Conservation (phyloP, 2,329 filamentous ascomycete genomes). For the Bipolaris zeicola region DNA sequence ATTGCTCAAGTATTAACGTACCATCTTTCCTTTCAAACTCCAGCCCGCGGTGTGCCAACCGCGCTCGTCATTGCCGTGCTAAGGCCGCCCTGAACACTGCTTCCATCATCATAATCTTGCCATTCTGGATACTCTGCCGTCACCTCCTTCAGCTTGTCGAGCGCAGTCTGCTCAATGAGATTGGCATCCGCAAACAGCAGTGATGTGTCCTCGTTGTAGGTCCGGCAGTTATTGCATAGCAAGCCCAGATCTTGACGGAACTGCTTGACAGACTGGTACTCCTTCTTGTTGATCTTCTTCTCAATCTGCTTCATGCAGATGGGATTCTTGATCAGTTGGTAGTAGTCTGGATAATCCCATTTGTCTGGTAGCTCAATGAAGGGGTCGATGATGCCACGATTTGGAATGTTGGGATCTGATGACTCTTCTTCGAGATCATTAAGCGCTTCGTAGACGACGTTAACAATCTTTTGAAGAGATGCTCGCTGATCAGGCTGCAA, state of each 20-base stretch:
- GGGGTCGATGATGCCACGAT: slow-evolving; percentile 86
- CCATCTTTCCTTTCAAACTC: slow-evolving; percentile 17
- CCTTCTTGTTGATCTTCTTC: slow-evolving; percentile 93
- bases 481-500: slow-evolving; percentile 73
- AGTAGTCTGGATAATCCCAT: slow-evolving; percentile 92
- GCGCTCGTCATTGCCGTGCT: slow-evolving; percentile 41
- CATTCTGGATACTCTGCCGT: slow-evolving; percentile 62
- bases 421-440: slow-evolving; percentile 85
- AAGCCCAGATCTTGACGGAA: slow-evolving; percentile 82
- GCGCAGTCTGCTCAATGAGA: slow-evolving; percentile 72
- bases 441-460: slow-evolving; percentile 75
- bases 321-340: slow-evolving; percentile 86
- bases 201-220: slow-evolving; percentile 96
- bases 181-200: slow-evolving; percentile 91
- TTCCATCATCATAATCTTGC: slow-evolving; percentile 61
- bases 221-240: slow-evolving; percentile 88
- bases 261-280: slow-evolving; percentile 81
- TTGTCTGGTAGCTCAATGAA: slow-evolving; percentile 92
- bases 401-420: slow-evolving; percentile 60
- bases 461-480: slow-evolving; percentile 79
- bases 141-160: slow-evolving; percentile 60
- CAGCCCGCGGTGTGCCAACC: slow-evolving; percentile 40
- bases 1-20: background rate
- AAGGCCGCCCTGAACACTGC: slow-evolving; percentile 56
- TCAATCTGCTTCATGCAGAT: slow-evolving; percentile 97